Evolutionary conservation across 768 basidiomycete genomes (phyloP).

Genomic region (Lactarius hengduanensis): DNA sequence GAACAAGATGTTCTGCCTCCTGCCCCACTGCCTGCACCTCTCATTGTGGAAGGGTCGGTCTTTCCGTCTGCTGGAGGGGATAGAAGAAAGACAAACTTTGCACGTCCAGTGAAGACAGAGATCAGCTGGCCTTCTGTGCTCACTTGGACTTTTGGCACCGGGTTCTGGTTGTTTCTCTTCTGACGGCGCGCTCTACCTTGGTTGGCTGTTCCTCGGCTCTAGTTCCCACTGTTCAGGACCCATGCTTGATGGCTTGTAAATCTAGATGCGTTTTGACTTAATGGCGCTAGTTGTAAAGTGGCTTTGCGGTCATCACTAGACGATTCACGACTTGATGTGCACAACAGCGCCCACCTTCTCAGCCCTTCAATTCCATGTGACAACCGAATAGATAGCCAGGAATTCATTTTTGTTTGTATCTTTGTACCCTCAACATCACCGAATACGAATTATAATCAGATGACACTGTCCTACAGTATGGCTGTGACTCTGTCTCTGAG

Average conservation of each 20-base stretch:
- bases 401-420: neutral
- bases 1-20: conserved; percentile 42
- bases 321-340: neutral
- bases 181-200: neutral
- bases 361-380: neutral
- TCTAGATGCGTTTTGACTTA: neutral
- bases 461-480: neutral
- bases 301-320: neutral
- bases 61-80: neutral
- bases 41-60: neutral
- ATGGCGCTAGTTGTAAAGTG: neutral
- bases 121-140: neutral
- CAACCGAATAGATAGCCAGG: neutral
- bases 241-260: neutral
- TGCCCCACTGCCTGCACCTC: conserved; percentile 34
- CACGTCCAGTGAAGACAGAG: neutral
- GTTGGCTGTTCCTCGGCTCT: neutral
- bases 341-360: neutral
- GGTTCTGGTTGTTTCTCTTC: conserved; percentile 2
- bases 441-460: neutral
- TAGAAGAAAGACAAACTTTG: neutral
- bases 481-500: neutral
- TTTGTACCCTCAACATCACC: neutral
- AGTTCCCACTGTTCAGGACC: neutral
- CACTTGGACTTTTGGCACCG: conserved; percentile 5